Base-by-base conservation (phyloP, 192 early-diverging fungal genomes). In the Backusella parvicylindrica region DNA sequence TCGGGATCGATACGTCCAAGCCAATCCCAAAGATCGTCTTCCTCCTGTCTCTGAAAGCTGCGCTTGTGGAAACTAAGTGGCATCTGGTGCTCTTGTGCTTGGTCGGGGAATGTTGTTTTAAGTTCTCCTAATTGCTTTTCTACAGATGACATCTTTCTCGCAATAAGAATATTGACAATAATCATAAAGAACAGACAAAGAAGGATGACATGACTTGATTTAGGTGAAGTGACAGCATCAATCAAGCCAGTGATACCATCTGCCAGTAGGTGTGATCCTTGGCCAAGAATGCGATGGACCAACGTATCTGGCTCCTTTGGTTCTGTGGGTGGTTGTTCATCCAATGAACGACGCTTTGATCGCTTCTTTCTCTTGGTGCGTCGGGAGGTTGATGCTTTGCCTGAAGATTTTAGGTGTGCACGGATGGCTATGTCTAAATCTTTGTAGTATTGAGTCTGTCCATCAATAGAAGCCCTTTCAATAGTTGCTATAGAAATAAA, bases 401-500 rank as follows among this genome's bases (percentile, higher is more conserved):
- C 53, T 60, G 26, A 28, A 6, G 53, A 60, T 28, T 78, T 75
- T 72, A 88, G 86, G 73, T 85, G 75, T 43, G 81, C 78, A 13
- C 78, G 74, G 1, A 84, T 70, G 5, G 77, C 64, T 16, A 72
- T 64, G 47, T 85, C 75, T 35, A 89, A 33, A 18, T 75, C 68
- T 64, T 82, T 83, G 68, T 79, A 87, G 75, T 87, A 82, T 2
- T 70, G 38, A n/a, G 43, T 64, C 68, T 87, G 77, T 2, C 88
- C 88, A 7, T 87, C 86, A 41, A 80, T 64, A 1, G 83, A 79
- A 9, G 83, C 86, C 67, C 77, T 87, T 68, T 89, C 86, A 69
- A 89, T 89, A 23, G 84, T 75, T 8, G 78, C 83, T 84, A 40
- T 41, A 37, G 40, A 21, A 35, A 7, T 37, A 32, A 64, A 38